Evolutionary conservation across 352 stramenopile species (phyloP), one percentile per base, ranked within the genome.

Genomic region (Phytophthora cajani): DNA sequence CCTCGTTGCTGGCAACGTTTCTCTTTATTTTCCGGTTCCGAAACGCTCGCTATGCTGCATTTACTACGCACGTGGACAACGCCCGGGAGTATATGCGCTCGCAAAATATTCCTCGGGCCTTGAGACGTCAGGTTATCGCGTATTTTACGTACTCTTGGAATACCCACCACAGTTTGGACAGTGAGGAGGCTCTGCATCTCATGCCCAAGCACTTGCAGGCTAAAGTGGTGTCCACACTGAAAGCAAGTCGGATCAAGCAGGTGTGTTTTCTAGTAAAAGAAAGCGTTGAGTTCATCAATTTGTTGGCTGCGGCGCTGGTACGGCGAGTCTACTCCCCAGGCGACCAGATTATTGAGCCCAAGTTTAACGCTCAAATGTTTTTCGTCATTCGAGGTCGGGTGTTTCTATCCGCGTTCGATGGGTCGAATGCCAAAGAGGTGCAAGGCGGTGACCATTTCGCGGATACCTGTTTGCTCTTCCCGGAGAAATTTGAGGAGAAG

Each of bases 311-410:
- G 2, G 67, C 80, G 3, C 71, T 93, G 1, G 64, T 72, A 3
- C 80, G 83, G 47, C 71, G 72, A 25, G 82, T 90, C 3, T 92
- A 91, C 46, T 85, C 84, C 1, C 85, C 85, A 10, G 58, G 59
- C 16, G 83, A 93, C 30, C 77, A 71, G 25, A 90, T 93, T 52
- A 91, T 90, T 21, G 81, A 91, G 53, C 77, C 81, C 12, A 93
- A 91, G 40, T 79, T 91, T 51, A 93, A 90, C 42, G 76, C 82
- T 27, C 79, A 87, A 50, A 91, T 91, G 85, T 93, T 90, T 57
- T 93, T 93, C 30, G 80, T 91, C 2, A 84, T 90, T 33, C 82
- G 80, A 2, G 85, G 85, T 8, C 79, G 75, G 0, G 84, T 92
- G 10, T 40, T 78, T 9, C 46, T 90, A 1, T 82, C 78, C 1